Percentiles rank a stretch among this genome's conserved stretches.
phyloP scores from a whole-genome alignment of 495 filamentous ascomycete genomes.

The Lasiosphaeria hispida region DNA sequence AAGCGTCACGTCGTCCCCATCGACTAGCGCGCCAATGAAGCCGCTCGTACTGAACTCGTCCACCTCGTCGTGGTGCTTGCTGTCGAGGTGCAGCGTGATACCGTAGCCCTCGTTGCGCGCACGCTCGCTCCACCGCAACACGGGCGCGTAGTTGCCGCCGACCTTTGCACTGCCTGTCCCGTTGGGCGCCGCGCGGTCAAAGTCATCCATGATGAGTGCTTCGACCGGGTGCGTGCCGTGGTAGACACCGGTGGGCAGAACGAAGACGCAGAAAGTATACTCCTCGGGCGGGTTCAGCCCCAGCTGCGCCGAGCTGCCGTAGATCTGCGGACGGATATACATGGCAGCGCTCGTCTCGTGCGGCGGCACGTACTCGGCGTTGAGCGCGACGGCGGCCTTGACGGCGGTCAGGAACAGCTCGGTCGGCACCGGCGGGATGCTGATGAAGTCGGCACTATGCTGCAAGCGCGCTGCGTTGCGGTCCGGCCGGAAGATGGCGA shows the following conservation, averaged over 20 bases:
- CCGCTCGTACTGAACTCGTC: slow-evolving; percentile 90
- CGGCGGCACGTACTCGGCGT: slow-evolving; percentile 85
- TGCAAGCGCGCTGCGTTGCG: slow-evolving; percentile 80
- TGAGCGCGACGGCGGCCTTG: slow-evolving; percentile 75
- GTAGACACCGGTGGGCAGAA: slow-evolving; percentile 84
- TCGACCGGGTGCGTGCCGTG: slow-evolving; percentile 80
- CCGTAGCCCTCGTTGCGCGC: slow-evolving; percentile 71
- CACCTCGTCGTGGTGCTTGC: slow-evolving; percentile 70
- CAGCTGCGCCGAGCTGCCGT: slow-evolving; percentile 76
- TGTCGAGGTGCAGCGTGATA: slow-evolving; percentile 86
- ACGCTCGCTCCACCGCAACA: slow-evolving; percentile 74
- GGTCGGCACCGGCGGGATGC: slow-evolving; percentile 71
- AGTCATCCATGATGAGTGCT: slow-evolving; percentile 73
- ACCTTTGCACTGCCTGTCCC: slow-evolving; percentile 73
- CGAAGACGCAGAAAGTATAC: slow-evolving; percentile 83
- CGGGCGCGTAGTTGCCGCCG: slow-evolving; percentile 81
- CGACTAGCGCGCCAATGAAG: slow-evolving; percentile 71
- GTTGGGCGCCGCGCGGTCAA: slow-evolving; percentile 71
- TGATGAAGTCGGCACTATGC: slow-evolving; percentile 72
- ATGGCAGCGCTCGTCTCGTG: slow-evolving; percentile 79
- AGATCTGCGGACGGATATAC: slow-evolving; percentile 86
- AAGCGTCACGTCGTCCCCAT: slow-evolving; percentile 60
- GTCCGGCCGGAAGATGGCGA: slow-evolving; percentile 78
- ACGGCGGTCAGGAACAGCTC: slow-evolving; percentile 70
- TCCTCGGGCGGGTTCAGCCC: slow-evolving; percentile 81